Base-by-base conservation (phyloP, 805 yeast species). In the Monosporozyma yasuniensis region DNA sequence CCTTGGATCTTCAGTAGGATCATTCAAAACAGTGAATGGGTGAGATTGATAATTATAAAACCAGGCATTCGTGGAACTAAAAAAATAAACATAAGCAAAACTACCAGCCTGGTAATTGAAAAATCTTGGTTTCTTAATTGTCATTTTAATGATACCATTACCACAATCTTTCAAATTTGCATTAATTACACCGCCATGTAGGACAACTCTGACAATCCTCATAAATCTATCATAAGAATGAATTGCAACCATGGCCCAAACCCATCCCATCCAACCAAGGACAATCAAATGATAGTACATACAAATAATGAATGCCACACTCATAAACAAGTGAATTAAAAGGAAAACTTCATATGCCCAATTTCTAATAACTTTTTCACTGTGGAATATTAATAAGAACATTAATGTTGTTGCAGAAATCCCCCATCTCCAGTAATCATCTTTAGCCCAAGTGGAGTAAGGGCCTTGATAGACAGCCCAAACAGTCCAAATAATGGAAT, bases 21-120 rank as follows among this genome's bases (percentile, higher is more conserved):
- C 63, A 3, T 76, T 66, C 46, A 77, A 67, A 6, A 78, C 64
- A 1, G 90, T 81, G 66, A 86, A 84, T 3, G 91, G 91, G 62
- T 84, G 89, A 4, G 84, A 77, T 61, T 84, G 87, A 51, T 61
- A 61, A 14, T 58, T 52, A 32, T 58, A 60, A 49, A 58, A 59
- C 81, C 83, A 82, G 62, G 82, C 79, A 37, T 73, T 65, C 2
- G 66, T 60, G 18, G 75, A 71, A 42, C 76, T 68, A 50, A 81
- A 54, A 61, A 84, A 80, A 65, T 81, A 75, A 35, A 86, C 65
- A 57, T 71, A 84, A 1, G 74, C 79, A 61, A 68, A 79, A 14
- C 76, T 70, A 27, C 87, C 84, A 2, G 88, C 83, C 50, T 59
- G 66, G 19, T 74, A 68, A 39, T 68, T 69, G 74, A 82, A 77